Evolutionary conservation across 495 filamentous ascomycete genomes (phyloP).

Genomic region (Astrothelium macrocarpum): DNA sequence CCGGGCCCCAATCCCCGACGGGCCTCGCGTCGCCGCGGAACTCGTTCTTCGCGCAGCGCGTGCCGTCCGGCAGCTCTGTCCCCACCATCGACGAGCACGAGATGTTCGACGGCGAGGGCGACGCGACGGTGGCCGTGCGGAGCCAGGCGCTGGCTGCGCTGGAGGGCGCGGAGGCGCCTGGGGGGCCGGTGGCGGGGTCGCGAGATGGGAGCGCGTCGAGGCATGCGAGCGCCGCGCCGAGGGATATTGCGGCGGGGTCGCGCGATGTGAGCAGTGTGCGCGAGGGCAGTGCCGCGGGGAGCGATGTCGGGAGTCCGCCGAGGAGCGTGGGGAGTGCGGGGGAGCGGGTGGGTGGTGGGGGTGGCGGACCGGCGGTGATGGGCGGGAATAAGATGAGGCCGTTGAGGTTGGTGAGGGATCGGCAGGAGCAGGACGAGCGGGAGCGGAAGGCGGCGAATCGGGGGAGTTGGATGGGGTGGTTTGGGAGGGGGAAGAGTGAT

Average conservation of each 20-base stretch:
- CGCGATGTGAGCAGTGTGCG: background rate
- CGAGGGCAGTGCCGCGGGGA: background rate
- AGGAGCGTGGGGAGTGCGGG: conserved; percentile 14
- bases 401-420: conserved; percentile 73
- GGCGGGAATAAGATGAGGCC: conserved; percentile 74
- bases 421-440: conserved; percentile 38
- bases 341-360: conserved; percentile 5
- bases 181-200: too few species aligned
- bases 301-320: conserved; percentile 14
- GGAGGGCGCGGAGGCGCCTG: background rate
- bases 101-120: background rate
- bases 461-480: conserved; percentile 53
- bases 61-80: conserved; percentile 16
- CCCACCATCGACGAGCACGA: conserved; percentile 9
- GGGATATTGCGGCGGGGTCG: background rate
- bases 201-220: too few species aligned
- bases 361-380: conserved; percentile 39
- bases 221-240: too few species aligned
- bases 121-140: background rate
- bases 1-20: conserved; percentile 48
- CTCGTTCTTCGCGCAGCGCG: conserved; percentile 40
- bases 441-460: conserved; percentile 51
- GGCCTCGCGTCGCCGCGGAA: conserved; percentile 42
- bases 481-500: conserved; percentile 27
- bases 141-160: conserved; percentile 7